These are phyloP conservation scores for Larix sibirica DNA, from an alignment of 83 land plant species.

Conservation along the genomic window DNA sequence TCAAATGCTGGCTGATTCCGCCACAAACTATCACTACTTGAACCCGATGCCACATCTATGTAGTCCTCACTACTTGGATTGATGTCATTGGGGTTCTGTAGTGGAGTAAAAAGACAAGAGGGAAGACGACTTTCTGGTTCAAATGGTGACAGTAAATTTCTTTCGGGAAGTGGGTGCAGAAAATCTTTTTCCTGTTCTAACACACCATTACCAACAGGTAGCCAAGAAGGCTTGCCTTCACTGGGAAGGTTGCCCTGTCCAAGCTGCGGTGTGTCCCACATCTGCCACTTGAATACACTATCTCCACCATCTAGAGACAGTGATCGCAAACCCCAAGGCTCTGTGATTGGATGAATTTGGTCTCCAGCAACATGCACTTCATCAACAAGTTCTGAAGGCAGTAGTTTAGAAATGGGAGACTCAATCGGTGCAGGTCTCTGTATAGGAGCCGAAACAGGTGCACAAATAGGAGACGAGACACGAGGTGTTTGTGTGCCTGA, in stretches of 20 bases:
- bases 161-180: conserved; percentile 26
- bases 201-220: conserved; percentile 33
- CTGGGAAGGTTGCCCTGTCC: conserved; percentile 63
- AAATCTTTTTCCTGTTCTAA: conserved; percentile 37
- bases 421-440: conserved; percentile 53
- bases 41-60: conserved; percentile 6
- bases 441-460: conserved; percentile 17
- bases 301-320: conserved; percentile 14
- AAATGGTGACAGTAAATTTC: conserved; percentile 32
- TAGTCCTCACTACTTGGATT: not conserved
- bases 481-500: conserved; percentile 16
- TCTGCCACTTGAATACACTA: conserved; percentile 66
- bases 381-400: conserved; percentile 19
- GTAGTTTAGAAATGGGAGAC: conserved; percentile 43
- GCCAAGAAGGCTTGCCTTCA: conserved; percentile 26
- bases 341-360: conserved; percentile 24
- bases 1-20: conserved; percentile 12
- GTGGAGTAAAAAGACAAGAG: conserved; percentile 30
- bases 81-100: not conserved
- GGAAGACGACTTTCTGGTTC: conserved; percentile 28
- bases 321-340: conserved; percentile 25
- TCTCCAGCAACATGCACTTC: conserved; percentile 26
- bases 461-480: conserved; percentile 21
- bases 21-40: conserved; percentile 16
- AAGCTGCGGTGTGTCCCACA: conserved; percentile 82